A percentile compares a stretch with the other conserved stretches of the same genome.
Conservation (phyloP, 1,284 basidiomycete genomes). For the Irpex sp. region DNA sequence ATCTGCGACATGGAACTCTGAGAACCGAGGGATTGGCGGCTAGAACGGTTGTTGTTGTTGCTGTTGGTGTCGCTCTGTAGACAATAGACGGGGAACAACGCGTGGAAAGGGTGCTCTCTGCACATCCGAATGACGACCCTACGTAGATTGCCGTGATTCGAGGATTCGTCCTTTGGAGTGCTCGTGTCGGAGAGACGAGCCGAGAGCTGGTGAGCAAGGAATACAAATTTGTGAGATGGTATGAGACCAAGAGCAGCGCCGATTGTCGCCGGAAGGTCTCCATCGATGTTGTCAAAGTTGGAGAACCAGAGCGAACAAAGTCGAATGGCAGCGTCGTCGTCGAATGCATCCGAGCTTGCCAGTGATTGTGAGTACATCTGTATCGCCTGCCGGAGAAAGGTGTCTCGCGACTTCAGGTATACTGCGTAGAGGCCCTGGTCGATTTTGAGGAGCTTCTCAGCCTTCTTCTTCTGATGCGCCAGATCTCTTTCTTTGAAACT, state of each 20-base stretch:
- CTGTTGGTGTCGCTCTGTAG: conserved; percentile 29
- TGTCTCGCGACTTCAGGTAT: conserved; percentile 53
- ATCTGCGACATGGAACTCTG: conserved; percentile 34
- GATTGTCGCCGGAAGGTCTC: conserved; percentile 48
- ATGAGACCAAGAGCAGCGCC: conserved; percentile 52
- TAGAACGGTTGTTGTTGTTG: not conserved
- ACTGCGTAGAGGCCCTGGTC: conserved; percentile 61
- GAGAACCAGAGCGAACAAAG: conserved; percentile 92
- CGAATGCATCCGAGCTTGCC: conserved; percentile 63
- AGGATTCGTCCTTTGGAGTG: conserved; percentile 23
- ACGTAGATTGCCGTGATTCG: conserved; percentile 66
- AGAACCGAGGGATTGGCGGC: conserved; percentile 35
- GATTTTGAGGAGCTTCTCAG: conserved; percentile 43
- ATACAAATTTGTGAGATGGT: conserved; percentile 89
- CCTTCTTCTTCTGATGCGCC: conserved; percentile 33
- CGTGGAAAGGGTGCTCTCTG: conserved; percentile 91
- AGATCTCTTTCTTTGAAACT: conserved; percentile 9
- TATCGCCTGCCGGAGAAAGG: conserved; percentile 74
- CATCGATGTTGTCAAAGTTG: conserved; percentile 59
- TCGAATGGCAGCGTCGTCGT: conserved; percentile 77
- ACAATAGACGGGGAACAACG: conserved; percentile 87
- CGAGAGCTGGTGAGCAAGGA: conserved; percentile 89
- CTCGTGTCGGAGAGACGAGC: conserved; percentile 68
- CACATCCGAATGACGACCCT: conserved; percentile 75
- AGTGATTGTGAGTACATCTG: conserved; percentile 83